Evolutionary conservation across 768 basidiomycete species (phyloP).

Genomic region (Favolaschia claudopus): DNA sequence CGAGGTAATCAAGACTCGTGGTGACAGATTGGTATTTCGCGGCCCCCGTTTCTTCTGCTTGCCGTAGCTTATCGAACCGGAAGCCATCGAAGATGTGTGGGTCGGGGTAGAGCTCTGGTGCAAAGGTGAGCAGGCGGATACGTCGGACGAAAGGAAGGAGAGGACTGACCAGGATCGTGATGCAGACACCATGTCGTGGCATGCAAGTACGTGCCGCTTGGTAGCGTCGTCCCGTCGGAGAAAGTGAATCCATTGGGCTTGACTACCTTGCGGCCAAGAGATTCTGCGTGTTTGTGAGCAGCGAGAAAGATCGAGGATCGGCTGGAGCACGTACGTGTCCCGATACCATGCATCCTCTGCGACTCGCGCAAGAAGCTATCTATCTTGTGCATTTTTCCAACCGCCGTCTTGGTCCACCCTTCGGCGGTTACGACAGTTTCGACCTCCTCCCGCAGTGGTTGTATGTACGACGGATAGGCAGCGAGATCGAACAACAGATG

Average conservation of each 20-base stretch:
- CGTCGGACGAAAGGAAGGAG: neutral
- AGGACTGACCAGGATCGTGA: constrained; percentile 16
- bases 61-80: constrained; percentile 20
- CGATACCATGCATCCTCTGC: constrained; percentile 34
- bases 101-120: constrained; percentile 16
- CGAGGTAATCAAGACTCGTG: constrained; percentile 21
- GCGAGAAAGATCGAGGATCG: too few species aligned
- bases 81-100: constrained; percentile 23
- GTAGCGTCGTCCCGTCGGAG: constrained; percentile 31
- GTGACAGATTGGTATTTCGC: constrained; percentile 24
- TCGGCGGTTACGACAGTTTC: constrained; percentile 36
- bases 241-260: constrained; percentile 31
- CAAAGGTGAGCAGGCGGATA: neutral
- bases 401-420: constrained; percentile 34
- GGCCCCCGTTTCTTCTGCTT: constrained; percentile 17
- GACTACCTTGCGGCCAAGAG: constrained; percentile 25
- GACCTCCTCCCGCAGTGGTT: constrained; percentile 43
- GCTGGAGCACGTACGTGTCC: constrained; percentile 29
- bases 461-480: constrained; percentile 30
- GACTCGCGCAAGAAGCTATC: constrained; percentile 45
- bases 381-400: constrained; percentile 40
- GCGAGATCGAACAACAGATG: constrained; percentile 35
- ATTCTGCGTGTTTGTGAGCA: constrained; percentile 13
- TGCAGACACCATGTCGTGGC: constrained; percentile 22
- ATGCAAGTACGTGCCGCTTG: constrained; percentile 25